Evolutionary conservation across 208 protist genomes (phyloP), one percentile per base, ranked within the genome.

Genomic region (Tritrichomonas foetus): DNA sequence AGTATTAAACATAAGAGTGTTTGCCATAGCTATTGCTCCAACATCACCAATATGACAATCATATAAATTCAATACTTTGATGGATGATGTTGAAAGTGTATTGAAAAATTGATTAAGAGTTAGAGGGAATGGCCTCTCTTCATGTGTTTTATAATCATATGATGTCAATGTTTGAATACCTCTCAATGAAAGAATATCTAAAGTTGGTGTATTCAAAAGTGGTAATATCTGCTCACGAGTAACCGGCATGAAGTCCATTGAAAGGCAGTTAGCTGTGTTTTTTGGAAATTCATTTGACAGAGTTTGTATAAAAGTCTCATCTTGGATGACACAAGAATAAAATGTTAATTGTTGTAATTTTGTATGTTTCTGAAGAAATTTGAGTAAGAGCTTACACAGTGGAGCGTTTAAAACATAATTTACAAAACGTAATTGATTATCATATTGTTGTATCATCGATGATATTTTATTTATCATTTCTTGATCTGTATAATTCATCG

Each of bases 11-110:
- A 69, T 57, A 25, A 94, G 36, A 44, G 36, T 39, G 72, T 82
- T 66, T 41, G 94, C 30, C 25, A 94, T 20, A 30, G 94, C 69
- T 41, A 69, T 94, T 25, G 94, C 75, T 30, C 94, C 94, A 57
- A 41, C 47, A 41, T 94, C 74, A 36, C 57, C 94, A 36, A 94
- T 93, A 53, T 93, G 44, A 41, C 93, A 93, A 27, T 36, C 94
- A 27, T 69, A 72, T 33, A 94, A n/a, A 49, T 94, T 74, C 14
- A 94, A 44, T 20, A 94, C 94, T 64, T 93, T 93, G 25, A 94
- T n/a, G 22, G 78, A 61, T 11, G 57, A 75, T 41, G 89, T 94
- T n/a, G 72, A 49, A 50, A 94, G 30, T 39, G 47, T 20, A 47
- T 89, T 89, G 47, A 27, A 89, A 89, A 89, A 89, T 5, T 20